phyloP scores from a whole-genome alignment of 2,329 filamentous ascomycete genomes.

The Ceratocystis papillata region DNA sequence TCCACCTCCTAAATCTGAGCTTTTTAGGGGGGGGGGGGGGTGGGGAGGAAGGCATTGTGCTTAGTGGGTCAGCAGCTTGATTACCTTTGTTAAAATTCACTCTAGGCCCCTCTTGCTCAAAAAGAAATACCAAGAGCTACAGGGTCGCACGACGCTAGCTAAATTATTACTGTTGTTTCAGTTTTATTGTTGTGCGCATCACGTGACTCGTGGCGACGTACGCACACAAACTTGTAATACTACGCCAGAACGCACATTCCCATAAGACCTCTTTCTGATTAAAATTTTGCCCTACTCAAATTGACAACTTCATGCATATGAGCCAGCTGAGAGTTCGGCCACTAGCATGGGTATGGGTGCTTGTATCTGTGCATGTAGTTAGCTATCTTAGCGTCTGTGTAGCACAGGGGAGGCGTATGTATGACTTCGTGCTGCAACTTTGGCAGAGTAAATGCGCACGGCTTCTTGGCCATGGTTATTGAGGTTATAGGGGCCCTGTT shows the following conservation, averaged over 20 bases:
- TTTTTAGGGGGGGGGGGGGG: background rate
- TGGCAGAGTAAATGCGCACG: background rate
- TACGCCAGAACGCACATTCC: background rate
- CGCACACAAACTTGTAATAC: background rate
- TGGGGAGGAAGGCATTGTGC: too few species aligned
- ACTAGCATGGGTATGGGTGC: background rate
- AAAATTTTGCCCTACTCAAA: background rate
- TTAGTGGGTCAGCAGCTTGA: background rate
- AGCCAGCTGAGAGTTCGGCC: background rate
- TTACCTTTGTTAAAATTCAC: background rate
- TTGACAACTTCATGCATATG: background rate
- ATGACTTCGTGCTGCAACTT: too few species aligned
- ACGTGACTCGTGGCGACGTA: background rate
- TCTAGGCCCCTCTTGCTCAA: background rate
- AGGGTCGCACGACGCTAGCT: background rate
- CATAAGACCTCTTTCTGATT: background rate
- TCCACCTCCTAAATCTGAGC: conserved; percentile 7
- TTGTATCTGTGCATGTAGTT: background rate
- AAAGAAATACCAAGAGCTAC: background rate
- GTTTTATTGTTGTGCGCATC: background rate
- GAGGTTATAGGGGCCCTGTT: too few species aligned
- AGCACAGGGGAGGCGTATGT: background rate
- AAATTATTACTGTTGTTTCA: background rate
- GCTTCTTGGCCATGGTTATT: background rate
- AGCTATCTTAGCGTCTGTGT: background rate